phyloP scores from a whole-genome alignment of 495 filamentous ascomycete genomes.

The Cercophora scortea region DNA sequence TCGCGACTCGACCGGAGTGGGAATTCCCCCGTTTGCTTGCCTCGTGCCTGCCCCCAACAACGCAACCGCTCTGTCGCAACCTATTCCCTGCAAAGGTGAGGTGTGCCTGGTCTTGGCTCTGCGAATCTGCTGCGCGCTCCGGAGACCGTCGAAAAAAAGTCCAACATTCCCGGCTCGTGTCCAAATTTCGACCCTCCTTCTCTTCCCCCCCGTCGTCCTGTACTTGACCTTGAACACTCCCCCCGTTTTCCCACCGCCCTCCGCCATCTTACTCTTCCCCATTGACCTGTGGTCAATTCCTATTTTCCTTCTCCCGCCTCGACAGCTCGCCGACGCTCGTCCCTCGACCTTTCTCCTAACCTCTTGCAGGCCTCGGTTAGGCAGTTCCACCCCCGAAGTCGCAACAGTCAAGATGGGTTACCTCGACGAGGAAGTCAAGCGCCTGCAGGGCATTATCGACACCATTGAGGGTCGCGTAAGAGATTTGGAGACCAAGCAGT shows the following conservation, averaged over 20 bases:
- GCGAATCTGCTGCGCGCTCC: neutral
- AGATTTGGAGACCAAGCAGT: constrained; percentile 60
- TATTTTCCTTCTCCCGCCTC: constrained; percentile 11
- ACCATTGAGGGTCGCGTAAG: constrained; percentile 79
- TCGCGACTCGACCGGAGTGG: neutral
- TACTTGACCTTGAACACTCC: too few species aligned
- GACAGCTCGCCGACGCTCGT: constrained; percentile 4
- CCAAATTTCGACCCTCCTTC: constrained; percentile 16
- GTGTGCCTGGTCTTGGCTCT: neutral
- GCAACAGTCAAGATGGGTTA: constrained; percentile 62
- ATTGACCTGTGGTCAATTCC: constrained; percentile 16
- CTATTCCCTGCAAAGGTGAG: constrained; percentile 13
- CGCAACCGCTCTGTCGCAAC: constrained; percentile 7
- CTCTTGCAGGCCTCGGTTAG: constrained; percentile 12
- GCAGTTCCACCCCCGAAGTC: constrained; percentile 22
- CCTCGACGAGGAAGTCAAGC: constrained; percentile 70
- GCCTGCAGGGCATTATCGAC: constrained; percentile 67
- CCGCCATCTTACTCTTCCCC: constrained; percentile 1
- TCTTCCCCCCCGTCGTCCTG: constrained; percentile 3
- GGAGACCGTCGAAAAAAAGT: constrained; percentile 10
- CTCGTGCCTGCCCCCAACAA: too few species aligned
- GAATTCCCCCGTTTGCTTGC: neutral
- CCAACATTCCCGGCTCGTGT: constrained; percentile 5
- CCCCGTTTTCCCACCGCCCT: neutral
- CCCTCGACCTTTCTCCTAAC: constrained; percentile 5